phyloP scores from a whole-genome alignment of 352 stramenopile species.

The Pythium periplocum region DNA sequence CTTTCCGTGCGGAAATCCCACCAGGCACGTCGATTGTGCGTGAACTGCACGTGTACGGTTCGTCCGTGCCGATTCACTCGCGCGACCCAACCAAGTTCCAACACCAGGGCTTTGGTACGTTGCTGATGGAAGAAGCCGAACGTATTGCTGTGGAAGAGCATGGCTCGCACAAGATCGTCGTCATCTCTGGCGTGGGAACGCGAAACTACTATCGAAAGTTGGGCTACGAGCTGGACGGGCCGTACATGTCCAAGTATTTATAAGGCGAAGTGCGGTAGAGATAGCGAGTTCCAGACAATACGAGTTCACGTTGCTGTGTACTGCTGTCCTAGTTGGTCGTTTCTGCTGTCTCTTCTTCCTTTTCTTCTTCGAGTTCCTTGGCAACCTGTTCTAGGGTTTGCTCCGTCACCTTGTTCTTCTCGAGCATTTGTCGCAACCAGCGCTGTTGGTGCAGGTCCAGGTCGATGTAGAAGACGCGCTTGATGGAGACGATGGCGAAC shows the following conservation, averaged over 20 bases:
- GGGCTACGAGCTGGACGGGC: slow-evolving; percentile 94
- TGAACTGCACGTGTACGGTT: slow-evolving; percentile 97
- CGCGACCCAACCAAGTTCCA: slow-evolving; percentile 95
- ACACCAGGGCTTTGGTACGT: slow-evolving; percentile 94
- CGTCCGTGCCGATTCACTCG: slow-evolving; percentile 91
- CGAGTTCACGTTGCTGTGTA: too few species aligned
- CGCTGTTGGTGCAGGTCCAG: slow-evolving; percentile 48
- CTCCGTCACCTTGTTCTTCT: slow-evolving; percentile 4
- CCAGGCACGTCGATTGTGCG: slow-evolving; percentile 71
- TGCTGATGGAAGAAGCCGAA: slow-evolving; percentile 97
- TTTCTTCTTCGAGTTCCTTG: too few species aligned
- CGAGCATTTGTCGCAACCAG: slow-evolving; percentile 32
- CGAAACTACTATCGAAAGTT: slow-evolving; percentile 97
- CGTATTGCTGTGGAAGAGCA: slow-evolving; percentile 94
- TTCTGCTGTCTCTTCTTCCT: too few species aligned
- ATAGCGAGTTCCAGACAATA: too few species aligned
- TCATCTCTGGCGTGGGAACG: slow-evolving; percentile 96
- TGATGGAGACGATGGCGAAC: slow-evolving; percentile 24
- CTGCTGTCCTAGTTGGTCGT: too few species aligned
- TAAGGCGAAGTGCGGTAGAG: slow-evolving; percentile 14
- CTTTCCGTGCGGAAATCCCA: slow-evolving; percentile 80
- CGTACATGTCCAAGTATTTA: slow-evolving; percentile 96
- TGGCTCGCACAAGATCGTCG: slow-evolving; percentile 92
- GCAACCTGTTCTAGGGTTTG: neutral
- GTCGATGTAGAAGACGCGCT: slow-evolving; percentile 55